Evolutionary conservation across 1,284 basidiomycete species (phyloP).

Genomic region (Leccinum pallidistipes): DNA sequence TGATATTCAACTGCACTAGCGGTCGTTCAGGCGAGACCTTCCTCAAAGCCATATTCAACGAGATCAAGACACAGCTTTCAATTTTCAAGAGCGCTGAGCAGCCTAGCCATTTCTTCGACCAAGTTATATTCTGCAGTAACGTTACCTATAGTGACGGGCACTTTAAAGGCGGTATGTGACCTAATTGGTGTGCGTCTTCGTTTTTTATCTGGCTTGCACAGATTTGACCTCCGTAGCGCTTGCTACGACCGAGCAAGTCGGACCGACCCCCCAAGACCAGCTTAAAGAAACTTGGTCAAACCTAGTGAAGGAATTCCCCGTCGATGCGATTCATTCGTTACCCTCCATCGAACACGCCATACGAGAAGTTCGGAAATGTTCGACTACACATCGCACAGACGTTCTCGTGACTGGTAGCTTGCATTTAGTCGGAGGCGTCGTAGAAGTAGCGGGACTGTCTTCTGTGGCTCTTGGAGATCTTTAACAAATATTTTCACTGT

Average conservation of each 20-base stretch:
- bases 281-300: constrained; percentile 74
- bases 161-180: constrained; percentile 83
- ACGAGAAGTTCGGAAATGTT: constrained; percentile 51
- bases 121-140: constrained; percentile 94
- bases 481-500: background rate
- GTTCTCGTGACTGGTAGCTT: constrained; percentile 91
- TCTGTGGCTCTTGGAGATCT: constrained; percentile 51
- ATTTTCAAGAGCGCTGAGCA: constrained; percentile 40
- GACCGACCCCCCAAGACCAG: constrained; percentile 75
- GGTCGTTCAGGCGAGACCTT: constrained; percentile 83
- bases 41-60: constrained; percentile 59
- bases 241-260: constrained; percentile 60
- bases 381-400: constrained; percentile 41
- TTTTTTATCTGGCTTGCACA: constrained; percentile 30
- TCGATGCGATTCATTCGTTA: constrained; percentile 70
- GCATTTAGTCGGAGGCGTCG: constrained; percentile 92
- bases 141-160: constrained; percentile 89
- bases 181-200: background rate
- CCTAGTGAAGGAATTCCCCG: constrained; percentile 61
- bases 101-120: constrained; percentile 65
- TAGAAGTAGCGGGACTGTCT: constrained; percentile 84
- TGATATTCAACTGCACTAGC: constrained; percentile 96
- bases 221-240: constrained; percentile 75
- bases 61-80: constrained; percentile 47
- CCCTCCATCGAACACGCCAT: constrained; percentile 91